These are phyloP conservation scores for Porphyra umbilicalis DNA, from an alignment of 31 red algal species.

Conservation along the genomic window DNA sequence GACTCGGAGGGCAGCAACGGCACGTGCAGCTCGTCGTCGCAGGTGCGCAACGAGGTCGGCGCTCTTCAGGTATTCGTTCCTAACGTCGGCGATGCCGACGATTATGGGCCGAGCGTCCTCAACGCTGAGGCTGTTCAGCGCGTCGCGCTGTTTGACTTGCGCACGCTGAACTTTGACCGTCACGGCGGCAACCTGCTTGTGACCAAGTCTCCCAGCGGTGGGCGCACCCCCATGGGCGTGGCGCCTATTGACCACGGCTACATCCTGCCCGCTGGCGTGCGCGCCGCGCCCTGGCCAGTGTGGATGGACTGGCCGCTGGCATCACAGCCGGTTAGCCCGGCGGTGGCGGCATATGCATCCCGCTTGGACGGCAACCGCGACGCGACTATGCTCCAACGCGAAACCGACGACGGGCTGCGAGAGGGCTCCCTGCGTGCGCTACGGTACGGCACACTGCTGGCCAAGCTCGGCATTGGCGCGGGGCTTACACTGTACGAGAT, in stretches of 20 bases:
- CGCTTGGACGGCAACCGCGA: constrained; percentile 66
- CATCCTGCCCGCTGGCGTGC: constrained; percentile 70
- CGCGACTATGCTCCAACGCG: constrained; percentile 48
- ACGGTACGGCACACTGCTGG: constrained; percentile 70
- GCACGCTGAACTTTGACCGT: constrained; percentile 87
- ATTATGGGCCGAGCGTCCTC: constrained; percentile 90
- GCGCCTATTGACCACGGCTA: constrained; percentile 96
- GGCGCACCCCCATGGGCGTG: constrained; percentile 38
- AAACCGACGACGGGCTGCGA: constrained; percentile 56
- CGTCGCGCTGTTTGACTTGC: constrained; percentile 84
- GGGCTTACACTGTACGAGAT: constrained; percentile 90
- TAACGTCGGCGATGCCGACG: constrained; percentile 95
- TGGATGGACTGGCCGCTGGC: constrained; percentile 98
- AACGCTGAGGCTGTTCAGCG: constrained; percentile 74
- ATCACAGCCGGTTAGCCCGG: constrained; percentile 37
- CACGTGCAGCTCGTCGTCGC: constrained; percentile 1
- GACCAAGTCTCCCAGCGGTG: constrained; percentile 15
- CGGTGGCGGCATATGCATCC: constrained; percentile 38
- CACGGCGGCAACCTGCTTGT: constrained; percentile 93
- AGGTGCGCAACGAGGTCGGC: constrained; percentile 76
- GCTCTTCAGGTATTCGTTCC: constrained; percentile 87
- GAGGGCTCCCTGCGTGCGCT: constrained; percentile 51
- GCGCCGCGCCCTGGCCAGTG: constrained; percentile 71
- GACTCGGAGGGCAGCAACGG: background rate
- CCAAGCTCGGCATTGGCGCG: constrained; percentile 55